Percentiles rank a stretch among this genome's conserved stretches.
Evolutionary conservation across 2,329 filamentous ascomycete species (phyloP).

Genomic region (Coniochaeta sp.): DNA sequence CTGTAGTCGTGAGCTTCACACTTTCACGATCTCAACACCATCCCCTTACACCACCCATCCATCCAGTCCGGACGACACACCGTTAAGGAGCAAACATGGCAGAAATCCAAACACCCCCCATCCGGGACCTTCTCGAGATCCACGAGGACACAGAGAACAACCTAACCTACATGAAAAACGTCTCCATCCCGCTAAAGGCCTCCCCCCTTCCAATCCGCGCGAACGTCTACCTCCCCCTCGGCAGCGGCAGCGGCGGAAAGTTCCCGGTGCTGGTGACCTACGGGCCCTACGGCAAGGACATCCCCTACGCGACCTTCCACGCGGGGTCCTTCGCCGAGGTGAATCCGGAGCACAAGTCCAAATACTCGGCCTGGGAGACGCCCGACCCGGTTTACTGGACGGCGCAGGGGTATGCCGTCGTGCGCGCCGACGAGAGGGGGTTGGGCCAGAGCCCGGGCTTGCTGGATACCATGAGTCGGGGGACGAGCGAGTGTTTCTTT

Average conservation of each 20-base stretch:
- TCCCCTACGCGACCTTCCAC: slow-evolving; percentile 47
- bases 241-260: slow-evolving; percentile 8
- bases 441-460: slow-evolving; percentile 38
- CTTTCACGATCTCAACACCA: not conserved
- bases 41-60: too few relatives aligned
- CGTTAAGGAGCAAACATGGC: not conserved
- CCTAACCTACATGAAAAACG: slow-evolving; percentile 18
- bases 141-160: slow-evolving; percentile 10
- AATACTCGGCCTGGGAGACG: slow-evolving; percentile 52
- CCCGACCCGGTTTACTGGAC: slow-evolving; percentile 53
- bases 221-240: slow-evolving; percentile 21
- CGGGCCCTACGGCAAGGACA: slow-evolving; percentile 69
- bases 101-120: slow-evolving; percentile 9
- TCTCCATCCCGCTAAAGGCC: slow-evolving; percentile 17
- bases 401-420: slow-evolving; percentile 43
- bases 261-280: slow-evolving; percentile 63
- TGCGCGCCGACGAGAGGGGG: slow-evolving; percentile 45
- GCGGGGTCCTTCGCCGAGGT: slow-evolving; percentile 38
- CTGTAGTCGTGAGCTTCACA: not conserved
- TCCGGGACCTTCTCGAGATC: slow-evolving; percentile 13
- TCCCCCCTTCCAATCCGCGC: slow-evolving; percentile 18
- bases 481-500: slow-evolving; percentile 40
- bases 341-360: slow-evolving; percentile 44
- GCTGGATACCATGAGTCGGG: slow-evolving; percentile 41
- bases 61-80: too few relatives aligned